These are phyloP conservation scores for Kluyveromyces wickerhamii DNA, from an alignment of 805 yeast genomes.

Conservation along the genomic window DNA sequence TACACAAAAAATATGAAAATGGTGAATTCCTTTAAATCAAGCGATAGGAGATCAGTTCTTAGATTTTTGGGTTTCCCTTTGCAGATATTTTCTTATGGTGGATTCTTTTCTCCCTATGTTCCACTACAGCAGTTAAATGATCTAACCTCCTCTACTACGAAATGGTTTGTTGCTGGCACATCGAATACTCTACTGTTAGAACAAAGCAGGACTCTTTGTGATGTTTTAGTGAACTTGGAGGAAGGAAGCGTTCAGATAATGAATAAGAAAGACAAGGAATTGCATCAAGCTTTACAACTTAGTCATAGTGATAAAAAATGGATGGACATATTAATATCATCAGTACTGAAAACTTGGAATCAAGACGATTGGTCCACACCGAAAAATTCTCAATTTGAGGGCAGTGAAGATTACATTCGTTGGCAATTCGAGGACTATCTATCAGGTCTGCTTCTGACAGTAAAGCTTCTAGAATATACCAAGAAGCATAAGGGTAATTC, in stretches of 20 bases:
- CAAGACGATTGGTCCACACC: conserved; percentile 33
- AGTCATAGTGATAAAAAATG: conserved; percentile 66
- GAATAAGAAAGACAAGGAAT: conserved; percentile 27
- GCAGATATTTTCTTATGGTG: conserved; percentile 76
- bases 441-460: conserved; percentile 63
- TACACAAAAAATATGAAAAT: conserved; percentile 43
- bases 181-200: conserved; percentile 75
- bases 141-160: conserved; percentile 46
- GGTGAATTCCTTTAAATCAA: conserved; percentile 63
- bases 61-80: conserved; percentile 83
- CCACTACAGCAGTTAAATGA: conserved; percentile 87
- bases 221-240: conserved; percentile 67
- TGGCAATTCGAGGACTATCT: conserved; percentile 87
- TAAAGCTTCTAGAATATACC: conserved; percentile 58
- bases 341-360: conserved; percentile 42
- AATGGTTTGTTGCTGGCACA: conserved; percentile 72
- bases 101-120: conserved; percentile 87
- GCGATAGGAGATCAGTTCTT: conserved; percentile 69
- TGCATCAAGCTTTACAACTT: conserved; percentile 39
- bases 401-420: conserved; percentile 84
- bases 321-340: conserved; percentile 47
- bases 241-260: conserved; percentile 39
- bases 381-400: conserved; percentile 44
- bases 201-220: conserved; percentile 54
- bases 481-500: conserved; percentile 30